phyloP scores from a whole-genome alignment of 2,329 filamentous ascomycete genomes.

The Ophiosphaerella korrae region DNA sequence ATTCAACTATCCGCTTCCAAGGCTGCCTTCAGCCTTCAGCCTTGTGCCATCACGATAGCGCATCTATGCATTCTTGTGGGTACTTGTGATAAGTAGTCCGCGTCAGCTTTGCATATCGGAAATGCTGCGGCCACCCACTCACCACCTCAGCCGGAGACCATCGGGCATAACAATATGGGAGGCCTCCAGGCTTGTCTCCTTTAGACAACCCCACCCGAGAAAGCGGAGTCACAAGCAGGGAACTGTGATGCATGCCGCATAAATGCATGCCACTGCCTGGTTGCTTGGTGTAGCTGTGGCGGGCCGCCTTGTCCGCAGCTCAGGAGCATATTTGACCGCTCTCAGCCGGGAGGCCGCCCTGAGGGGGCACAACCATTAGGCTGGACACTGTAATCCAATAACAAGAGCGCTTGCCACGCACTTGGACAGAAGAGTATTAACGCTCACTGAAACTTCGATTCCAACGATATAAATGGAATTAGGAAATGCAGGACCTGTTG shows the following conservation, averaged over 20 bases:
- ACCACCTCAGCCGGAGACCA: background rate
- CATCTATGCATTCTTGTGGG: too few species aligned
- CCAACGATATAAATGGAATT: constrained; percentile 12
- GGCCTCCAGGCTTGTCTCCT: background rate
- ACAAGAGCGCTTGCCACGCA: background rate
- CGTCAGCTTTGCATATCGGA: too few species aligned
- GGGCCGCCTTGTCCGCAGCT: background rate
- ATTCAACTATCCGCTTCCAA: background rate
- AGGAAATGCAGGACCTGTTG: constrained; percentile 24
- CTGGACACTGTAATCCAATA: constrained; percentile 3
- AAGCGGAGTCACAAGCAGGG: background rate
- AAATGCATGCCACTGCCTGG: background rate
- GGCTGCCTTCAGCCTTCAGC: background rate
- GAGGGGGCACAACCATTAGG: background rate
- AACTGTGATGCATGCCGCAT: background rate
- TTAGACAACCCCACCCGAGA: background rate
- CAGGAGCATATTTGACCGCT: background rate
- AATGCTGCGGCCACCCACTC: background rate
- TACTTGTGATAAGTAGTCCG: too few species aligned
- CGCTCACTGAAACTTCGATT: constrained; percentile 30
- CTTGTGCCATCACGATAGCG: too few species aligned
- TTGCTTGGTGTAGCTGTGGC: background rate
- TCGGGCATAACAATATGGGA: background rate
- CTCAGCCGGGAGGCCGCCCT: background rate
- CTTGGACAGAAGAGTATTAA: constrained; percentile 1